Base-by-base conservation (phyloP, 176 grass and related monocot species). In the Pontederia paniculata region DNA sequence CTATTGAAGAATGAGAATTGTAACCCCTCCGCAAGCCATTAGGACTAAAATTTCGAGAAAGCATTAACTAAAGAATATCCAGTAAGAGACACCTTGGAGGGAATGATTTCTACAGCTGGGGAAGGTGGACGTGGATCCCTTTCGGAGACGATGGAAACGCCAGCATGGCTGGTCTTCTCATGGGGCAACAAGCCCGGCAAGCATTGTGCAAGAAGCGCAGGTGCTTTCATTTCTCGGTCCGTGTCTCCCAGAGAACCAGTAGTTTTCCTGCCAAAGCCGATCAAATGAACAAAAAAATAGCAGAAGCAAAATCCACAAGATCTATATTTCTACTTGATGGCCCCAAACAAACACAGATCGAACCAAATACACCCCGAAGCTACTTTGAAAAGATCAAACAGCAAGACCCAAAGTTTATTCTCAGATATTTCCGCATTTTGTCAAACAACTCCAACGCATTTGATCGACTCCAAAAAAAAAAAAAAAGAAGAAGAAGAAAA, bases 21-120 rank as follows among this genome's bases (percentile, higher is more conserved):
- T 6, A 37, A 37, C 28, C 7, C 28, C 28, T 37, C 7, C 5
- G 28, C 3, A 37, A 37, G 28, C 28, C 1, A 37, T 37, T 37
- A 37, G 28, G 28, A 2, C 28, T 37, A 37, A 37, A 37, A 2
- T 37, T 37, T 37, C 7, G 28, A 37, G 12, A 56, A 28, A 6
- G 7, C 48, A 50, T 16, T 10, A 48, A 48, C 45, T 12, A 48
- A n/a, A 13, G 13, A 50, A 16, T 4, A 50, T 13, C 11, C 15
- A 50, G 9, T 4, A 13, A 50, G n/a, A 1, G 4, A 50, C 13
- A 50, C n/a, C 48, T 16, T 50, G 5, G 13, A 50, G 48, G 83
- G 83, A 28, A 97, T 67, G 62, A 97, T 83, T 70, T 97, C 93
- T 67, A 97, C 86, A 56, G 86, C 83, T 42, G 83, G 93, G 18